Base-by-base conservation (phyloP, 140 eudicot genomes). In the Cichorium intybus region DNA sequence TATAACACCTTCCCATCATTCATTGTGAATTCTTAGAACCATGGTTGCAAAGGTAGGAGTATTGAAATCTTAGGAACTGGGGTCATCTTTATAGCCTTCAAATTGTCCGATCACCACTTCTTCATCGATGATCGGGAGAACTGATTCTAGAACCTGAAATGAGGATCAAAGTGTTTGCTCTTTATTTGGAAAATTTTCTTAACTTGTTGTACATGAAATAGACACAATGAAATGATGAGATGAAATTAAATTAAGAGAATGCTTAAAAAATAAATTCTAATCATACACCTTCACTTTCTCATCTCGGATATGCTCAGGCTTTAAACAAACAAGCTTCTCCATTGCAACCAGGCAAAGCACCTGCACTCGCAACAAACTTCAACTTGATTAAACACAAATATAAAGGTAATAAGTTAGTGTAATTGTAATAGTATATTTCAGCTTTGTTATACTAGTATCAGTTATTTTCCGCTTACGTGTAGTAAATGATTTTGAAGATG, bases 31-130 rank as follows among this genome's bases (percentile, higher is more conserved):
- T 45, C 87, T 73, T 28, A 90, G 58, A 72, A 90, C 65, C 73
- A 82, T 47, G 26, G 95, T 86, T 52, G 95, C 95, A 78, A 90
- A 90, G 21, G 97, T 90, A 51, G 97, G 97, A 56, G 97, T 90
- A 56, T 90, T 86, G n/a, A 95, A 90, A 72, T 77, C 74, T 17
- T 78, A 35, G 97, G 97, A 77, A 90, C 97, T 77, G 45, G 97
- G 87, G 48, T 90, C 97, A 51, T 84, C 95, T 43, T 20, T 77
- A 62, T 86, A 90, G 21, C 97, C 97, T 29, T 90, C 89, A 66
- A 86, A 90, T 69, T 90, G 97, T 57, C 97, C 97, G 29, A 90
- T 80, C 18, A 90, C 97, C 17, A 86, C 95, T 75, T 90, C 97
- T 27, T 84, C 87, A 23, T 90, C 93, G 18, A 81, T 64, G 51